phyloP scores from a whole-genome alignment of 371 early-diverging fungal species.

The Saksenaea oblongispora region DNA sequence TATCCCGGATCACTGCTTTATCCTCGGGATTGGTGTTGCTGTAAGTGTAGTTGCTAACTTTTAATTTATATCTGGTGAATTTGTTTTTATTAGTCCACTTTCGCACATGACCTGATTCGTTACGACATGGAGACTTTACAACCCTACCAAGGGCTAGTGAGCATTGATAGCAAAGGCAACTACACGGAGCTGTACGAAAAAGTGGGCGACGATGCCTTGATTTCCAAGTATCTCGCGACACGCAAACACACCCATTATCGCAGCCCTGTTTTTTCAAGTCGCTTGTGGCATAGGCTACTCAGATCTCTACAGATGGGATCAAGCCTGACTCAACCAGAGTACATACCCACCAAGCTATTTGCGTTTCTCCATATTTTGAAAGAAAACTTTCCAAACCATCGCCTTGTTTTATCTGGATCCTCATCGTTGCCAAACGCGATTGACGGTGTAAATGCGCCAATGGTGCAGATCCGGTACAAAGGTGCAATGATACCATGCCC shows the following conservation, averaged over 20 bases:
- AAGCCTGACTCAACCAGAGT: constrained; percentile 77
- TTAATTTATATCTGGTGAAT: no score
- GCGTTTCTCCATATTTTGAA: constrained; percentile 69
- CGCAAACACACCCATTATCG: constrained; percentile 47
- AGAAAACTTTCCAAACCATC: constrained; percentile 77
- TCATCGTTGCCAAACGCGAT: constrained; percentile 73
- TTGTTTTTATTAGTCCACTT: constrained; percentile 69
- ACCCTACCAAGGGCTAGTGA: constrained; percentile 78
- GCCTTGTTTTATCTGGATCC: constrained; percentile 84
- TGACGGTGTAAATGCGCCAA: constrained; percentile 75
- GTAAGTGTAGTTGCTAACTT: constrained; percentile 39
- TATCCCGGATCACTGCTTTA: constrained; percentile 76
- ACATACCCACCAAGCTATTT: constrained; percentile 80
- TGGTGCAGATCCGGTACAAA: constrained; percentile 86
- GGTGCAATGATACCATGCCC: constrained; percentile 87
- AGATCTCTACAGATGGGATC: constrained; percentile 72
- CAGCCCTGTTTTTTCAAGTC: constrained; percentile 52
- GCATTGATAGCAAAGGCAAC: constrained; percentile 73
- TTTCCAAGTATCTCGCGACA: constrained; percentile 62
- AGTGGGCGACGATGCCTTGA: constrained; percentile 65
- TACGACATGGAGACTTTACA: constrained; percentile 67
- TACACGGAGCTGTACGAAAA: constrained; percentile 80
- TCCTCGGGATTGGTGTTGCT: constrained; percentile 87
- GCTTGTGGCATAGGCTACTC: constrained; percentile 34
- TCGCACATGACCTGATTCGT: constrained; percentile 89